phyloP scores from a whole-genome alignment of 1,284 basidiomycete genomes.

The Sporisorium exsertum region DNA sequence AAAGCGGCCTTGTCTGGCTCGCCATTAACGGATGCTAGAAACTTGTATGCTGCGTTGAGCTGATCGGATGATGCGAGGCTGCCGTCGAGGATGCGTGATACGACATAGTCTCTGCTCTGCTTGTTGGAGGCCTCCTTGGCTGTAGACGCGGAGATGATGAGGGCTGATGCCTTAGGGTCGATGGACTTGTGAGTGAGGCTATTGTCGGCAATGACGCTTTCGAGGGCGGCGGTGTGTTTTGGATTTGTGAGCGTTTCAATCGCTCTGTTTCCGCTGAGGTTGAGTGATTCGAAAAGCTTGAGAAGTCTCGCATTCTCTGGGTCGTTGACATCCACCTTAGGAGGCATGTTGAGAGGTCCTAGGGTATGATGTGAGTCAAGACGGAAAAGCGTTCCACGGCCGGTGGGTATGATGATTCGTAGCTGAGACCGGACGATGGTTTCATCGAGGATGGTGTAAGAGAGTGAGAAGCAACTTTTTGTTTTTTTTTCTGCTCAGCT shows the following conservation, averaged over 20 bases:
- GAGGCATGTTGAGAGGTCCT: conserved; percentile 70
- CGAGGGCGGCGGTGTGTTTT: conserved; percentile 73
- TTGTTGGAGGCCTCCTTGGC: conserved; percentile 75
- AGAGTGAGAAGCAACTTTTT: conserved; percentile 1
- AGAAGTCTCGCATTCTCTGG: conserved; percentile 74
- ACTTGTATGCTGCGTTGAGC: conserved; percentile 79
- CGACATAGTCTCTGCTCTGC: conserved; percentile 77
- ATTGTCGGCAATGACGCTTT: conserved; percentile 76
- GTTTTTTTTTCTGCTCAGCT: neutral
- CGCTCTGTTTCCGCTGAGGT: conserved; percentile 82
- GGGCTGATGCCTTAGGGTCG: conserved; percentile 83
- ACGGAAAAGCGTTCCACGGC: neutral
- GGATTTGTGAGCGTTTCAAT: conserved; percentile 73
- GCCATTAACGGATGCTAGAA: conserved; percentile 74
- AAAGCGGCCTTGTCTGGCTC: conserved; percentile 82
- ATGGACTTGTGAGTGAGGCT: conserved; percentile 70
- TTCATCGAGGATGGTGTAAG: neutral
- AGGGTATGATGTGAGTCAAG: conserved; percentile 15
- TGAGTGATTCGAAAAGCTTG: conserved; percentile 81
- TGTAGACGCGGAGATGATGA: conserved; percentile 77
- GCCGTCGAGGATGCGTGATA: conserved; percentile 78
- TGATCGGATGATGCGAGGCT: conserved; percentile 86
- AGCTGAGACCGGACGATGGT: neutral
- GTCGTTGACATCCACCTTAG: conserved; percentile 73
- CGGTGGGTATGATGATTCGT: conserved; percentile 5